phyloP scores from a whole-genome alignment of 2,329 filamentous ascomycete species.

The Diaporthe nobilis region DNA sequence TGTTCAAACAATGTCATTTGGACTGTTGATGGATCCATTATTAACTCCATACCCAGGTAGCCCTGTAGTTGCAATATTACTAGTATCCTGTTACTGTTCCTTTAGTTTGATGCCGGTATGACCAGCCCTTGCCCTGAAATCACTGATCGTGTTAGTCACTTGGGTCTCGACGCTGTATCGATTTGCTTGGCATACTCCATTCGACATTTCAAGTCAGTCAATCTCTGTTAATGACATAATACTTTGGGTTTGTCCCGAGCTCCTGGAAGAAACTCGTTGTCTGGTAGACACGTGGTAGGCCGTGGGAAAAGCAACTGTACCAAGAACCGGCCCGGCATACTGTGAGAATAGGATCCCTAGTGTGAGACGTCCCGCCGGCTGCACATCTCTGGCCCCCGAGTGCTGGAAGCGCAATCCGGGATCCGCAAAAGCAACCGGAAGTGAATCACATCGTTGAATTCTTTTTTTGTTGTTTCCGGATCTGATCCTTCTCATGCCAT shows the following conservation, averaged over 20 bases:
- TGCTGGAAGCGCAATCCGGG: conserved; percentile 3
- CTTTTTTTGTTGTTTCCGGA: not conserved
- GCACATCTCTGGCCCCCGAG: conserved; percentile 5
- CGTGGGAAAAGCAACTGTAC: not conserved
- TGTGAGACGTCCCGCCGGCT: conserved; percentile 4
- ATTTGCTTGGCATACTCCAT: not conserved
- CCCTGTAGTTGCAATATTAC: not conserved
- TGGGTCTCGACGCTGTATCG: not conserved
- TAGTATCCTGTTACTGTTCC: not conserved
- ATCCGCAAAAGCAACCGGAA: conserved; percentile 9
- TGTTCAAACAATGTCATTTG: not conserved
- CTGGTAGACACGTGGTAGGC: conserved; percentile 16
- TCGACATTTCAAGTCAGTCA: not conserved
- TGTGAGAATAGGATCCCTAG: not conserved
- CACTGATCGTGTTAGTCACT: not conserved
- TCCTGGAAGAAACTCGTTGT: not conserved
- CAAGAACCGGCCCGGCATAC: not conserved
- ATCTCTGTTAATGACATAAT: not conserved
- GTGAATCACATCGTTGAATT: conserved; percentile 3
- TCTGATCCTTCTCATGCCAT: not conserved
- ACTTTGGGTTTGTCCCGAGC: not conserved
- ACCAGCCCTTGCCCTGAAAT: not conserved
- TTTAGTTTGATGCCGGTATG: not conserved
- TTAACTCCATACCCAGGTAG: not conserved
- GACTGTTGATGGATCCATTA: not conserved